Evolutionary conservation across 2,329 filamentous ascomycete genomes (phyloP), one percentile per base, ranked within the genome.

Genomic region (Coniosporium tulheliwenetii): DNA sequence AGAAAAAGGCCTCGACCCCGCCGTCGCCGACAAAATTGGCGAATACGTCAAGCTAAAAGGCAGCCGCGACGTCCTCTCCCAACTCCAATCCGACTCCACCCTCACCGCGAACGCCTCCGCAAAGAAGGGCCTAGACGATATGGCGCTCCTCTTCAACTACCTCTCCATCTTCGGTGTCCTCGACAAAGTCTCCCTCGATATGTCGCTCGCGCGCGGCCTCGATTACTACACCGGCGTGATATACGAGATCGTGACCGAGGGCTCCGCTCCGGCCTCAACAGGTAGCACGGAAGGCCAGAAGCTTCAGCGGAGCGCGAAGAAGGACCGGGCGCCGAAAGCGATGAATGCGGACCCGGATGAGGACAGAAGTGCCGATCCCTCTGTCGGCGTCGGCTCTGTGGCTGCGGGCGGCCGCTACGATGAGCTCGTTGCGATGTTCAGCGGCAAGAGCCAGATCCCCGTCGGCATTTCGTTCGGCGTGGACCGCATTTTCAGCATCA

Each of bases 401-500:
- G 87, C 86, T 36, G 87, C 86, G 3, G 87, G 86, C 55, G 85
- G 86, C 36, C 80, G 87, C 45, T 95, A 95, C 60, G 89, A 95
- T 61, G 81, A 91, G 56, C 73, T 95, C 3, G 89, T 95, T 5
- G 83, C 83, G 63, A 94, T 94, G 85, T 95, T 94, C 67, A 79
- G 77, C 42, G 80, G 80, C 52, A 89, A 87, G 64, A 74, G 69
- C 15, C 79, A 87, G 56, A 85, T 95, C 42, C 89, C 85, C 50
- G 82, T 91, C 5, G 84, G 84, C 46, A 83, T 93, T 50, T 94
- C 87, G 1, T 95, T 96, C 55, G 89, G 89, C 41, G 85, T 95
- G 38, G 89, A 96, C 61, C 80, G 89, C 51, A 95, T 96, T 54
- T 94, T 93, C 65, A 85, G 82, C 51, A 87, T 95, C 55, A 85